Evolutionary conservation across 345 rosid genomes (phyloP).

Genomic region (Acer negundo): DNA sequence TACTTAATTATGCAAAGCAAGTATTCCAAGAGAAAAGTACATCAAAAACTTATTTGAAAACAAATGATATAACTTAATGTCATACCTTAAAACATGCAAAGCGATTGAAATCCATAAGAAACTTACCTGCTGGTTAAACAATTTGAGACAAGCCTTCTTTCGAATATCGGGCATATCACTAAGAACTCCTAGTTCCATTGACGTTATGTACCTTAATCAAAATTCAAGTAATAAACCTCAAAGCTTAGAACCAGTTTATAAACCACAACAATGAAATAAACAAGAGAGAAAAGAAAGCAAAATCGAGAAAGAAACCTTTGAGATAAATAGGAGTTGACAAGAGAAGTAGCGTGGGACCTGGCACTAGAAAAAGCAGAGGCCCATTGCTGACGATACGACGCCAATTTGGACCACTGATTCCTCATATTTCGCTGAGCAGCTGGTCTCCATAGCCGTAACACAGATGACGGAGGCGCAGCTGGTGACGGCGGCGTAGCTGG

Average conservation of each 20-base stretch:
- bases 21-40: neutral
- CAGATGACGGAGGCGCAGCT: slow-evolving; percentile 34
- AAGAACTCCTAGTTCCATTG: slow-evolving; percentile 79
- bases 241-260: neutral
- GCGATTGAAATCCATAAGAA: neutral
- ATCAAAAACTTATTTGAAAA: neutral
- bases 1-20: neutral
- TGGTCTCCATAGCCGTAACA: slow-evolving; percentile 79
- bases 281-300: neutral
- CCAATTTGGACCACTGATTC: slow-evolving; percentile 87
- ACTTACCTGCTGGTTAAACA: slow-evolving; percentile 68
- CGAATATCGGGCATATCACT: slow-evolving; percentile 66
- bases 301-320: slow-evolving; percentile 42
- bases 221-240: neutral
- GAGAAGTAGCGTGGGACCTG: slow-evolving; percentile 73
- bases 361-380: slow-evolving; percentile 52
- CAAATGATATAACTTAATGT: too few species aligned
- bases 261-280: neutral
- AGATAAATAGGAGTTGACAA: slow-evolving; percentile 73
- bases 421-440: slow-evolving; percentile 85
- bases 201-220: slow-evolving; percentile 60
- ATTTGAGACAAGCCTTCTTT: slow-evolving; percentile 67
- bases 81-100: neutral
- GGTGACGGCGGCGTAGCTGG: slow-evolving; percentile 15
- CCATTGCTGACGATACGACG: slow-evolving; percentile 62